Evolutionary conservation across 352 stramenopile species (phyloP).

Genomic region (Globisporangium cederbergense): DNA sequence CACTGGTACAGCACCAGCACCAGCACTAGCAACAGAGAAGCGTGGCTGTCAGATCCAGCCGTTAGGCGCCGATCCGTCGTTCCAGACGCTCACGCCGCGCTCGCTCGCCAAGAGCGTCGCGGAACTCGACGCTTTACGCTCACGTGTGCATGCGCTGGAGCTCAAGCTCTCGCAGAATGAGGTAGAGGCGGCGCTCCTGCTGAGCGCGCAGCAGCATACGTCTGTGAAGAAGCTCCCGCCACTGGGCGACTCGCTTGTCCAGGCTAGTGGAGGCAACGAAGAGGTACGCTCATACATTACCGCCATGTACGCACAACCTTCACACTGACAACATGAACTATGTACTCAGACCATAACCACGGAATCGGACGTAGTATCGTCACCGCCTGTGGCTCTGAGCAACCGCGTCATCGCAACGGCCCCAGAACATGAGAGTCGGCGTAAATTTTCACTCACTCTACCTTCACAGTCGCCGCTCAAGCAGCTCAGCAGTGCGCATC

Average conservation of each 20-base stretch:
- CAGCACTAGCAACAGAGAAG: slow-evolving; percentile 1
- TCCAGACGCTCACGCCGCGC: slow-evolving; percentile 48
- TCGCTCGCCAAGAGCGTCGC: slow-evolving; percentile 54
- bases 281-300: slow-evolving; percentile 1
- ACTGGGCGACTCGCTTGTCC: slow-evolving; percentile 15
- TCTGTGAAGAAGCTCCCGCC: slow-evolving; percentile 44
- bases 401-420: slow-evolving; percentile 13
- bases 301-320: neutral
- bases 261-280: neutral
- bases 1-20: neutral
- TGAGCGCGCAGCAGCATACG: slow-evolving; percentile 25
- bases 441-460: slow-evolving; percentile 12
- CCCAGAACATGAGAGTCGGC: slow-evolving; percentile 12
- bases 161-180: slow-evolving; percentile 50
- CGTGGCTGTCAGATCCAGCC: slow-evolving; percentile 38
- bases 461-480: neutral
- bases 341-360: neutral
- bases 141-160: slow-evolving; percentile 47
- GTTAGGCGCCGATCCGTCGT: slow-evolving; percentile 38
- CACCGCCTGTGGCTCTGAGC: neutral
- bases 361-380: too few relatives aligned
- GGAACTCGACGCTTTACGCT: slow-evolving; percentile 46
- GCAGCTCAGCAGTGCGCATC: neutral
- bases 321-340: neutral
- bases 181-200: slow-evolving; percentile 25